Evolutionary conservation across 2,329 filamentous ascomycete genomes (phyloP).

Genomic region (Lachnellula cervina): DNA sequence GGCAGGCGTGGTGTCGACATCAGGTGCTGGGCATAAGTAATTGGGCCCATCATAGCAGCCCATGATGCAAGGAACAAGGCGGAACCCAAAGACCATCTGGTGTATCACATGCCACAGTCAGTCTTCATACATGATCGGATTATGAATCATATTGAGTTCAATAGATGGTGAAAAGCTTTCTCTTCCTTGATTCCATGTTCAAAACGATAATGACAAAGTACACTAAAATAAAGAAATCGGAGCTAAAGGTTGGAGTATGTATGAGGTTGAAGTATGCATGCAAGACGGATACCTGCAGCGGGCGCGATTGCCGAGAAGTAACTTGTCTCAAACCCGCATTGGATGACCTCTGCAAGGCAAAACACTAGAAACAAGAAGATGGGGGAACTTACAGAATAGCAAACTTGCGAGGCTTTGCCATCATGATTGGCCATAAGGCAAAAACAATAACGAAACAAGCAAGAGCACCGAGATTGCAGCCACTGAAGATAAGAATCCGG

Average conservation of each 20-base stretch:
- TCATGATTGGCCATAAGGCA: conserved; percentile 78
- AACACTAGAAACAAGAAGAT: conserved; percentile 10
- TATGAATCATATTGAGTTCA: conserved; percentile 13
- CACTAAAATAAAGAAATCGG: neutral
- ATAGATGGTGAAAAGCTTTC: conserved; percentile 4
- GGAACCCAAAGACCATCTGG: conserved; percentile 92
- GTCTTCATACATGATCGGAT: conserved; percentile 14
- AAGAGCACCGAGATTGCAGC: conserved; percentile 82
- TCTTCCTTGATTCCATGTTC: neutral
- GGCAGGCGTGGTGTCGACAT: conserved; percentile 79
- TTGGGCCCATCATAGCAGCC: conserved; percentile 88
- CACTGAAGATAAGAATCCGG: conserved; percentile 84
- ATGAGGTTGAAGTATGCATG: conserved; percentile 25
- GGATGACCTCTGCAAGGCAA: conserved; percentile 10
- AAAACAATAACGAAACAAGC: conserved; percentile 94
- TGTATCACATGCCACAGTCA: conserved; percentile 29
- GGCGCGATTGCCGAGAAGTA: conserved; percentile 23
- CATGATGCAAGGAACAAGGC: conserved; percentile 86
- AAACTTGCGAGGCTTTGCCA: conserved; percentile 84
- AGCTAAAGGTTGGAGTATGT: conserved; percentile 10
- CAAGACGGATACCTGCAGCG: conserved; percentile 35
- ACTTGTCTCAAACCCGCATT: conserved; percentile 17
- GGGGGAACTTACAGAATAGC: conserved; percentile 79
- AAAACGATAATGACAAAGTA: neutral
- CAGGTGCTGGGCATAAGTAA: conserved; percentile 77